These are phyloP conservation scores for Gloeophyllum trabeum DNA, from an alignment of 768 basidiomycete species.

Conservation along the genomic window DNA sequence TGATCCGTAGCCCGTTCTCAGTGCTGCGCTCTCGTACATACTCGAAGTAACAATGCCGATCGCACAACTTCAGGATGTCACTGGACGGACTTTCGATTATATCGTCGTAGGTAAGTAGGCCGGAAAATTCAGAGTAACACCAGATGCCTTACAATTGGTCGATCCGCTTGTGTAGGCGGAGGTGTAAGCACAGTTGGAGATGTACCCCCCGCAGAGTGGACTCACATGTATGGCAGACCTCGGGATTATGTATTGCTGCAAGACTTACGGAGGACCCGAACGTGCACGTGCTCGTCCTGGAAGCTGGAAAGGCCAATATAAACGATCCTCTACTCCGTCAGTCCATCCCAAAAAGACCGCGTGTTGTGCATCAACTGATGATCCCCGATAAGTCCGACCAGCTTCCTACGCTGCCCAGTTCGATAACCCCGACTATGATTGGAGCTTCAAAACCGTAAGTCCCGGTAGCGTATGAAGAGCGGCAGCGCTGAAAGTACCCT, in stretches of 20 bases:
- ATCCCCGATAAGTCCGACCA: neutral
- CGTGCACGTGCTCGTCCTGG: conserved; percentile 28
- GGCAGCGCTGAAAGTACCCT: neutral
- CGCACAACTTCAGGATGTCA: too few species aligned
- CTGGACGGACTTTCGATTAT: too few species aligned
- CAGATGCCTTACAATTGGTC: too few species aligned
- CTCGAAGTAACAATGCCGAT: too few species aligned
- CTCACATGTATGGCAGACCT: too few species aligned
- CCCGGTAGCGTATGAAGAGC: neutral
- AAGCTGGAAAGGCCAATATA: conserved; percentile 17
- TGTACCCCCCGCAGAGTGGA: too few species aligned
- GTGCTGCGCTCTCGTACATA: too few species aligned
- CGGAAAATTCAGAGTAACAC: too few species aligned
- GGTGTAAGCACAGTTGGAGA: too few species aligned
- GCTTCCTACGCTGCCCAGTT: conserved; percentile 3
- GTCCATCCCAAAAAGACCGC: neutral
- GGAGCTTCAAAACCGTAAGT: conserved; percentile 9
- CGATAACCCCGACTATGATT: conserved; percentile 9
- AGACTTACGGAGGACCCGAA: conserved; percentile 28
- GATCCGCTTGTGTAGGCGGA: too few species aligned
- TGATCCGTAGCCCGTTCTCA: too few species aligned
- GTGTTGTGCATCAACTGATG: neutral
- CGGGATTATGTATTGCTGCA: conserved; percentile 26
- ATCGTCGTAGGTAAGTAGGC: too few species aligned
- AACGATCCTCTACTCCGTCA: neutral